phyloP scores from a whole-genome alignment of 768 basidiomycete species.

The Gymnopilus dilepis region DNA sequence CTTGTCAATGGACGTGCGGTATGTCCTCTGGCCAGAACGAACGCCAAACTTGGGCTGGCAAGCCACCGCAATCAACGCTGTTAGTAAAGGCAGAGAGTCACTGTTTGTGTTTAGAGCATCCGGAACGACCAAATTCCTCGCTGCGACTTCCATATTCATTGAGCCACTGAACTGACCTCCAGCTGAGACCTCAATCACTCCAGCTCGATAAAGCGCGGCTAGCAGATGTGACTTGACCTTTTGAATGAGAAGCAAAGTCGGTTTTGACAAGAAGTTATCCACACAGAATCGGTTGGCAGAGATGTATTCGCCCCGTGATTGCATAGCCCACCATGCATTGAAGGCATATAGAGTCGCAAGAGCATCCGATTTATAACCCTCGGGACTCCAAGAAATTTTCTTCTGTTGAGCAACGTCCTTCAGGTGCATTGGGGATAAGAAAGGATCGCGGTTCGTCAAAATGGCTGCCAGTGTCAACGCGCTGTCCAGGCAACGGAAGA shows the following conservation, averaged over 20 bases:
- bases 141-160: not conserved
- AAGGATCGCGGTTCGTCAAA: slow-evolving; percentile 88
- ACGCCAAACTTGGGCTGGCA: slow-evolving; percentile 92
- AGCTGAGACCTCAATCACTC: slow-evolving; percentile 82
- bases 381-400: slow-evolving; percentile 81
- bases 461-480: slow-evolving; percentile 92
- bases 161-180: slow-evolving; percentile 54
- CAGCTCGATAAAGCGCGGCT: slow-evolving; percentile 76
- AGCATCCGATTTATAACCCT: slow-evolving; percentile 83
- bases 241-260: slow-evolving; percentile 81
- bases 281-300: slow-evolving; percentile 76
- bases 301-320: slow-evolving; percentile 65
- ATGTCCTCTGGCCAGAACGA: slow-evolving; percentile 66
- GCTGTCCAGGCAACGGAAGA: slow-evolving; percentile 91
- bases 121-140: slow-evolving; percentile 54
- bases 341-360: slow-evolving; percentile 82
- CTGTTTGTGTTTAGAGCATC: slow-evolving; percentile 72
- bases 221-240: slow-evolving; percentile 82
- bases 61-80: slow-evolving; percentile 84
- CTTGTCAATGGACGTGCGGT: slow-evolving; percentile 84
- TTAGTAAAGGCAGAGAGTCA: slow-evolving; percentile 76
- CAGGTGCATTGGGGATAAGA: slow-evolving; percentile 80
- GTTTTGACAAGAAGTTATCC: slow-evolving; percentile 88
- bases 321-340: slow-evolving; percentile 79
- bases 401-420: slow-evolving; percentile 71